phyloP scores from a whole-genome alignment of 768 basidiomycete species.

The Lepiota venenata region DNA sequence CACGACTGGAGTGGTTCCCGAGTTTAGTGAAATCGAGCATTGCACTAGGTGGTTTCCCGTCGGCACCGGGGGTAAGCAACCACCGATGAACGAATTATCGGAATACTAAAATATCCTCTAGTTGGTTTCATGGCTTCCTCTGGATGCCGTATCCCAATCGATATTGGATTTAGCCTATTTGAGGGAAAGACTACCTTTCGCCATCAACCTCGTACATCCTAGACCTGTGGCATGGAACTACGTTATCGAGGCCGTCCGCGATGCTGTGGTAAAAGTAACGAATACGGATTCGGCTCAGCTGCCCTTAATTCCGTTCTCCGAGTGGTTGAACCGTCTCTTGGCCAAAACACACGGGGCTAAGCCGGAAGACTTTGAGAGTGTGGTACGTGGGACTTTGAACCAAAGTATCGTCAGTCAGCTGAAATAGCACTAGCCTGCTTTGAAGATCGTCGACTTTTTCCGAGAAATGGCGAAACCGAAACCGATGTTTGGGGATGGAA shows the following conservation, averaged over 20 bases:
- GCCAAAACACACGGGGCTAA: not conserved
- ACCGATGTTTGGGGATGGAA: not conserved
- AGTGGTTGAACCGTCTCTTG: not conserved
- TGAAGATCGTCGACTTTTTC: constrained; percentile 34
- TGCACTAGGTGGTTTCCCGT: constrained; percentile 24
- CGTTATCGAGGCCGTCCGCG: constrained; percentile 17
- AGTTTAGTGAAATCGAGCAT: constrained; percentile 34
- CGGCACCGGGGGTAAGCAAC: constrained; percentile 21
- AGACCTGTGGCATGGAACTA: constrained; percentile 27
- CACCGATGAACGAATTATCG: not conserved
- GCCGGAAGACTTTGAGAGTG: not conserved
- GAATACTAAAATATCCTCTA: constrained; percentile 8
- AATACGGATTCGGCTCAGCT: not conserved
- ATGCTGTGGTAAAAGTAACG: not conserved
- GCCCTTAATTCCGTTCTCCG: not conserved
- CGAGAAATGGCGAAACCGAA: constrained; percentile 17
- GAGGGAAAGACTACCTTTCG: constrained; percentile 13
- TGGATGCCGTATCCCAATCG: constrained; percentile 22
- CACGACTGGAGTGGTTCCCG: constrained; percentile 35
- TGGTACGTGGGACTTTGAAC: not conserved
- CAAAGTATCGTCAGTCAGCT: not conserved
- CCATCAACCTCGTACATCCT: constrained; percentile 33
- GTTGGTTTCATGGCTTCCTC: constrained; percentile 33
- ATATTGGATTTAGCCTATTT: constrained; percentile 29
- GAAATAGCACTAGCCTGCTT: constrained; percentile 24